Evolutionary conservation across 2,329 filamentous ascomycete genomes (phyloP), one percentile per base, ranked within the genome.

Genomic region (Madurella fahalii): DNA sequence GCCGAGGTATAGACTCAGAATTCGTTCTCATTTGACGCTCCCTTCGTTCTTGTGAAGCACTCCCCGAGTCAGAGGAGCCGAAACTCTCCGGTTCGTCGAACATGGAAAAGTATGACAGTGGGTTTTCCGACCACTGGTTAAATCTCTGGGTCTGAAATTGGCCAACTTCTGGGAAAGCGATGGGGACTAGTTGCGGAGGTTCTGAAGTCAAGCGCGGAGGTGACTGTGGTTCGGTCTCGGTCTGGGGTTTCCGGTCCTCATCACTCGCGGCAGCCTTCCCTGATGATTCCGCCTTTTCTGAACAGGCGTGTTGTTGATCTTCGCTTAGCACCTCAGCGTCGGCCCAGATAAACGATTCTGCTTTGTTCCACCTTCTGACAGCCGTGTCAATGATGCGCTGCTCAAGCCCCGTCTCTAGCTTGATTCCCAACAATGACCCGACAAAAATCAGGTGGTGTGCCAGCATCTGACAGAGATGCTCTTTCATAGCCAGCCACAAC

Each of bases 391-490:
- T 66, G 20, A 68, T 65, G 20, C 53, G 61, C 57, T 61, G 60
- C 52, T 69, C 67, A 11, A 67, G 48, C 0, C 54, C 59, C 9
- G 65, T 63, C n/a, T 67, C 66, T 2, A 68, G 57, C 54, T 64
- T 65, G 54, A 69, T 67, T 5, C 65, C 65, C 9, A 69, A 50
- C 39, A 62, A 63, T 2, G 63, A 65, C 1, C 63, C 66, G 9
- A 69, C 49, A 32, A 65, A 68, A 9, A 68, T 65, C 18, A 68
- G 48, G 41, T 69, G 64, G 42, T 68, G 65, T 2, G 65, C 66
- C 8, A 69, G 59, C 64, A 65, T 69, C 59, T 68, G 66, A 17
- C 65, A 64, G 34, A 69, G 58, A 43, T 68, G 66, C 47, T 68
- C 66, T 54, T 67, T 67, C 64, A 68, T 68, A 30, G 64, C 62